Evolutionary conservation across 202 grass and related monocot species (phyloP), one percentile per base, ranked within the genome.

Genomic region (Setaria italica): DNA sequence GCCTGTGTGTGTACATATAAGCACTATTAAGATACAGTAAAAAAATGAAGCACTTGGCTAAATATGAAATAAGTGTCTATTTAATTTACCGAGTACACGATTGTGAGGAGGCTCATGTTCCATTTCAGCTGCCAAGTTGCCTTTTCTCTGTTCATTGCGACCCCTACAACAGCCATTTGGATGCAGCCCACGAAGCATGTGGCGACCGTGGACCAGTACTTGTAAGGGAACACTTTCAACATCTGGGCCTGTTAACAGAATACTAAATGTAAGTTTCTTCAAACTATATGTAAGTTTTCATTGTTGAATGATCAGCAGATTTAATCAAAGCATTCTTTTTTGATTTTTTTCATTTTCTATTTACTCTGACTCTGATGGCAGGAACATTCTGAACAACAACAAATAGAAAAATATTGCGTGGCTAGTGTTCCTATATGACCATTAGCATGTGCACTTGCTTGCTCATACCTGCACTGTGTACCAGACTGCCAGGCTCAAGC

Each of bases 221-320:
- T 88, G 87, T 84, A 88, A 14, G 87, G 87, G 58, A 88, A 88
- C 49, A 88, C 87, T 80, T 88, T 88, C 33, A 88, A 49, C 87
- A 88, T 88, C 49, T 88, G 81, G 63, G 81, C 81, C 87, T 88
- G 68, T 72, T 25, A 37, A 51, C 0, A 72, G 2, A 79, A 47
- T 42, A 69, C 19, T 51, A 47, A 3, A 29, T 67, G 10, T 45
- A 74, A 80, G 48, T 11, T 48, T 48, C 41, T 15, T 41, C 39
- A 41, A 39, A 48, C 11, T 33, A 48, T 2, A 49, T 59, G 7
- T 37, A 69, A 49, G 41, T 9, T 49, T 41, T 29, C 6, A 13
- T 20, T 49, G 42, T 29, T 42, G 2, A 81, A 14, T 47, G 39
- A 32, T 37, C 11, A 67, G 48, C 7, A 35, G 0, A 80, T 10